These are phyloP conservation scores for Sporothrix brunneoviolacea DNA, from an alignment of 2,329 filamentous ascomycete genomes.

Conservation along the genomic window DNA sequence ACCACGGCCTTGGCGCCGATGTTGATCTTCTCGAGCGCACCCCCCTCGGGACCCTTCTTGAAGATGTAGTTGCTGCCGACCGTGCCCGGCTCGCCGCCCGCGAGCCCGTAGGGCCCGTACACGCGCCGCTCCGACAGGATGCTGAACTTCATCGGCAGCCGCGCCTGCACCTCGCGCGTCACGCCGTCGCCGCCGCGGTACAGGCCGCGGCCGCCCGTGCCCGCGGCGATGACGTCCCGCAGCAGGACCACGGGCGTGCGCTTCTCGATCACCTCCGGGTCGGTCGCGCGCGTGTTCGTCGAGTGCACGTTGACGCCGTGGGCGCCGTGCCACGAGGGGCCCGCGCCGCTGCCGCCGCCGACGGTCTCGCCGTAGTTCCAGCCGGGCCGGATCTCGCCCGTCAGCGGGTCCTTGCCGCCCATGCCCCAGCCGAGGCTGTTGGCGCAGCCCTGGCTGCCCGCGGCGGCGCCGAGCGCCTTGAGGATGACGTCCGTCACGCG, in stretches of 20 bases:
- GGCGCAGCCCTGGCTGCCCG: slow-evolving; percentile 27
- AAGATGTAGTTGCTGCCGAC: slow-evolving; percentile 17
- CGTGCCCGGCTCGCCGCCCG: slow-evolving; percentile 24
- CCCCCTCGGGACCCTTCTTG: slow-evolving; percentile 28
- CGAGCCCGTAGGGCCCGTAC: slow-evolving; percentile 29
- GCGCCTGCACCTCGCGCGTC: slow-evolving; percentile 30
- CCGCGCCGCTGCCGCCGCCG: slow-evolving; percentile 29
- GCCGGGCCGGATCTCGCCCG: slow-evolving; percentile 21
- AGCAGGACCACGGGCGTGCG: slow-evolving; percentile 29
- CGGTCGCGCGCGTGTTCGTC: slow-evolving; percentile 29
- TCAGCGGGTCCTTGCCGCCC: slow-evolving; percentile 32
- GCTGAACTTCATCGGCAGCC: slow-evolving; percentile 26
- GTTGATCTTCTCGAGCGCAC: slow-evolving; percentile 35
- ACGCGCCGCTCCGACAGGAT: slow-evolving; percentile 32
- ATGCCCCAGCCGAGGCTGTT: slow-evolving; percentile 29
- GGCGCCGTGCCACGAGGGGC: slow-evolving; percentile 25
- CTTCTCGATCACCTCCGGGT: slow-evolving; percentile 30
- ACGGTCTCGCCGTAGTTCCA: slow-evolving; percentile 29
- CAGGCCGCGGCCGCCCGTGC: slow-evolving; percentile 26
- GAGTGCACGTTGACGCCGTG: slow-evolving; percentile 25
- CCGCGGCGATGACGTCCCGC: slow-evolving; percentile 24
- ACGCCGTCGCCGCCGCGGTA: slow-evolving; percentile 30
- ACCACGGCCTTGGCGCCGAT: slow-evolving; percentile 3
- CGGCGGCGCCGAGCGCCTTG: slow-evolving; percentile 22
- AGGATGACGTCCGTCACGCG: slow-evolving; percentile 30